Conservation (phyloP, 305 asterid species). For the Fraxinus ornus region DNA sequence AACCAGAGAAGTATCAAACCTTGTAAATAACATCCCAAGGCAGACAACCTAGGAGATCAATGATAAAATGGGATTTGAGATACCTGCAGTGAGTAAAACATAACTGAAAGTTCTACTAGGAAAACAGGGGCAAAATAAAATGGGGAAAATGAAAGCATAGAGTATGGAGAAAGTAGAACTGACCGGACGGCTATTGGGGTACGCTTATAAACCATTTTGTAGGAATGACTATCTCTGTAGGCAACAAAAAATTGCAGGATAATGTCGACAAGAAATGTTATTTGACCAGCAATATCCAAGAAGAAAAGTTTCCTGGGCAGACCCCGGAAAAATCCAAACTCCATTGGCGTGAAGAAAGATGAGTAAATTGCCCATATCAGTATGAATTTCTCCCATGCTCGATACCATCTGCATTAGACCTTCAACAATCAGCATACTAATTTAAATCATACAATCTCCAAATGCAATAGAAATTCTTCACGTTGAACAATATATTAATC, state of each 20-base stretch:
- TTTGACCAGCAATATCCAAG: slow-evolving; percentile 76
- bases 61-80: slow-evolving; percentile 58
- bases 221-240: slow-evolving; percentile 73
- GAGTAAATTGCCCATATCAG: slow-evolving; percentile 89
- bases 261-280: slow-evolving; percentile 74
- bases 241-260: slow-evolving; percentile 71
- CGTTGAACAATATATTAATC: background rate
- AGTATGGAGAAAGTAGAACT: slow-evolving; percentile 20
- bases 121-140: background rate
- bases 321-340: slow-evolving; percentile 91
- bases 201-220: slow-evolving; percentile 62
- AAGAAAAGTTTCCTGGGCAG: slow-evolving; percentile 67
- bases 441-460: background rate
- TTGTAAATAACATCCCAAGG: slow-evolving; percentile 94
- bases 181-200: slow-evolving; percentile 67
- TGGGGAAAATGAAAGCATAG: background rate
- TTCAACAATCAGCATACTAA: slow-evolving; percentile 22
- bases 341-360: slow-evolving; percentile 82
- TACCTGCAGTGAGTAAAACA: slow-evolving; percentile 48
- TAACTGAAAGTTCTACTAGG: background rate
- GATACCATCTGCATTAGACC: slow-evolving; percentile 96
- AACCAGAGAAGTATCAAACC: slow-evolving; percentile 40
- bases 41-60: slow-evolving; percentile 73
- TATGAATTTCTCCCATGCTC: slow-evolving; percentile 78
- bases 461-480: background rate